Base-by-base conservation (phyloP, 305 asterid species). In the Fraxinus baroniana region DNA sequence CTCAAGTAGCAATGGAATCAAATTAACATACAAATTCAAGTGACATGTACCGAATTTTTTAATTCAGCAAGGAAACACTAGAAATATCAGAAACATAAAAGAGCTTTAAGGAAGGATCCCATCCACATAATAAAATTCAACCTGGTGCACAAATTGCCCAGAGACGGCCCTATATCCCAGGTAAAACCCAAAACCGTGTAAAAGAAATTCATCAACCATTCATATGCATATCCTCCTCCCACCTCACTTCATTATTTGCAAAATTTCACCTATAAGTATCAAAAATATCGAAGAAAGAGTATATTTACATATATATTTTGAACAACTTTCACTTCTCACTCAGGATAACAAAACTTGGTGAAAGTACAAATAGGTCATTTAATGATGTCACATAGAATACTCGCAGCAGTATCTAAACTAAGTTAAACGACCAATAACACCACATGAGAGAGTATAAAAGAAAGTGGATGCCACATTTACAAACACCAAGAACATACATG, bases 1-100 rank as follows among this genome's bases (percentile, higher is more conserved):
- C 26, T 30, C 83, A 82, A 76, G 76, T 80, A 83, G 35, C 78
- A 84, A 82, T 71, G 84, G 78, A 52, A 86, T 72, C 78, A 32
- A 30, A 70, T 70, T 70, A 70, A 32, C 2, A 70, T 1, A 5
- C 20, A 70, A 32, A 13, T 70, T 37, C 41, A 70, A 32, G n/a
- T 30, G 41, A 70, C 75, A 2, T 70, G 41, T 13, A 13, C 39
- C 0, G 7, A 68, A 70, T 70, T 70, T 32, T 4, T 70, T 70
- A 30, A 30, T 70, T 28, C 10, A 28, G 74, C 20, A 28, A 0
- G 35, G 36, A 68, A 68, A 28, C 36, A 28, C 74, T 68, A 68
- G 18, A 68, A 28, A 68, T 26, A 68, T 68, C 20, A 26, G 36
- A 68, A 26, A 66, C 36, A 13, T 66, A 28, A 66, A 10, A 68